These are phyloP conservation scores for Biscogniauxia marginata DNA, from an alignment of 2,329 filamentous ascomycete species.

Conservation along the genomic window DNA sequence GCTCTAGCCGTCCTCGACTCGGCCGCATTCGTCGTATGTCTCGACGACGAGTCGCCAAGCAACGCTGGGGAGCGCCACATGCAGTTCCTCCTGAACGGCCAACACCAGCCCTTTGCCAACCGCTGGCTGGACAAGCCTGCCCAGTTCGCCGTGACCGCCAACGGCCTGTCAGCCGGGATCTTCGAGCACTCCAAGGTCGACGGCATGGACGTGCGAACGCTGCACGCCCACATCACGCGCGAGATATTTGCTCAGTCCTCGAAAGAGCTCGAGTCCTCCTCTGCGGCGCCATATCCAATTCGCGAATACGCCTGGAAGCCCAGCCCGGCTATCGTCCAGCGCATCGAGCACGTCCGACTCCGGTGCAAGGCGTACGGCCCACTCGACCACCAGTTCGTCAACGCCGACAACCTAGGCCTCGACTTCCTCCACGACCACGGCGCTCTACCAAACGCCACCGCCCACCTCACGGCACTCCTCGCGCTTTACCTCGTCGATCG, in stretches of 20 bases:
- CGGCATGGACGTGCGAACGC: conserved; percentile 10
- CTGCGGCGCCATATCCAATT: neutral
- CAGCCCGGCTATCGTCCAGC: neutral
- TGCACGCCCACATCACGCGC: conserved; percentile 7
- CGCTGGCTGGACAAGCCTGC: conserved; percentile 19
- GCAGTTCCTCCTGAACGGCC: conserved; percentile 13
- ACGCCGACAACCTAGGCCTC: conserved; percentile 3
- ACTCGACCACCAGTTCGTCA: conserved; percentile 8
- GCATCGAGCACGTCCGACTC: conserved; percentile 4
- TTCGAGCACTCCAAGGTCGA: conserved; percentile 21
- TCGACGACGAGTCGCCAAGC: conserved; percentile 14
- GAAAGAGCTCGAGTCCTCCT: neutral
- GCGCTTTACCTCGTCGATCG: conserved; percentile 12
- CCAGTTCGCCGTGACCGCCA: conserved; percentile 14
- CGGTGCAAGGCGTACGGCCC: conserved; percentile 1
- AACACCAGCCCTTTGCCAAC: conserved; percentile 7
- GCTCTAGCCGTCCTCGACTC: conserved; percentile 8
- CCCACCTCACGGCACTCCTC: conserved; percentile 10
- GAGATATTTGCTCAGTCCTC: neutral
- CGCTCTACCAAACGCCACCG: conserved; percentile 12
- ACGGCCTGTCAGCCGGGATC: conserved; percentile 13
- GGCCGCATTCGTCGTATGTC: conserved; percentile 14
- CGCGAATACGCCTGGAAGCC: conserved; percentile 3
- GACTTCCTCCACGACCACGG: conserved; percentile 3
- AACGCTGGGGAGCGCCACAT: conserved; percentile 7